Evolutionary conservation across 1,284 basidiomycete genomes (phyloP).

Genomic region (Fomes fomentarius): DNA sequence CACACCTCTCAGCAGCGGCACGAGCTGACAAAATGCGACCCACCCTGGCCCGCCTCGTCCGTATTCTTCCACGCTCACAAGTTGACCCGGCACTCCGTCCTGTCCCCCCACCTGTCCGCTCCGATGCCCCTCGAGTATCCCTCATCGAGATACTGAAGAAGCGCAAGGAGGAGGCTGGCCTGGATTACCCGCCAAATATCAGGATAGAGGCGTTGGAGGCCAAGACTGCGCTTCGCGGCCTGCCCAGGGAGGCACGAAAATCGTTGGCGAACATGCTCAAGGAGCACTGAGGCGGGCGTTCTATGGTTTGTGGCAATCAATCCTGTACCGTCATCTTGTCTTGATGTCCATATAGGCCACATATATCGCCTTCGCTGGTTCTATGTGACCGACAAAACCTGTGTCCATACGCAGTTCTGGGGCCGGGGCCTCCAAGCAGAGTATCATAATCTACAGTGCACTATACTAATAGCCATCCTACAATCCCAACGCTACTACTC

Average conservation of each 20-base stretch:
- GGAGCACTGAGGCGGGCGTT: constrained; percentile 33
- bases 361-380: too few relatives aligned
- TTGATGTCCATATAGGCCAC: too few relatives aligned
- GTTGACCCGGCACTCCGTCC: constrained; percentile 32
- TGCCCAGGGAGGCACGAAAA: constrained; percentile 37
- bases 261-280: constrained; percentile 42
- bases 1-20: too few relatives aligned
- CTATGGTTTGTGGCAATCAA: background rate
- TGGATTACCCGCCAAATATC: constrained; percentile 44
- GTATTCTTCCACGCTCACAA: constrained; percentile 43
- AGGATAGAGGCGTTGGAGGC: constrained; percentile 46
- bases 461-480: background rate
- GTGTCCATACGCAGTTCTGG: too few relatives aligned
- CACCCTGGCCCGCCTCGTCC: constrained; percentile 41
- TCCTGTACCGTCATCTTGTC: too few relatives aligned
- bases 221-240: constrained; percentile 39
- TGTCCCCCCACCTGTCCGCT: constrained; percentile 28
- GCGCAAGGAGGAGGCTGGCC: constrained; percentile 41
- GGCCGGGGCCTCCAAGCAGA: too few relatives aligned
- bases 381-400: too few relatives aligned
- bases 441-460: constrained; percentile 2
- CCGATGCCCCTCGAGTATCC: constrained; percentile 34
- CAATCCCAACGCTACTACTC: background rate
- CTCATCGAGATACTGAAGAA: constrained; percentile 44
- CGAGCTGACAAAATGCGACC: constrained; percentile 38